Conservation (phyloP, 805 yeast species). For the Starmerella bombi region DNA sequence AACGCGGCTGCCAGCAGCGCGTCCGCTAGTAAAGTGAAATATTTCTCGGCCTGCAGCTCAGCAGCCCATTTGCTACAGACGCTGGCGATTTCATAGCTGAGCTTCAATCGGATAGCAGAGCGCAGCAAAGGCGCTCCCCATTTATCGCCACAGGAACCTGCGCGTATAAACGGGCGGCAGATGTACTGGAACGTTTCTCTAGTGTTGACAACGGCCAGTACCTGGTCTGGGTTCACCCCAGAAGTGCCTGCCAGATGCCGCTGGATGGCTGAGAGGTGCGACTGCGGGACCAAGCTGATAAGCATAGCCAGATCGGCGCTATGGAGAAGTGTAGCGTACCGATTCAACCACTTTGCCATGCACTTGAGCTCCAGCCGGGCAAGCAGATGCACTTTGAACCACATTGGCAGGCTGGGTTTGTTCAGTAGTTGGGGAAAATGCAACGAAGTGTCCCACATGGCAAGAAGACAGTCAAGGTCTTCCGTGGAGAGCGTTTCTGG, state of each 20-base stretch:
- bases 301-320: background rate
- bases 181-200: background rate
- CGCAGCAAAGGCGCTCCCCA: background rate
- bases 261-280: background rate
- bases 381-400: slow-evolving; percentile 14
- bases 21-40: slow-evolving; percentile 10
- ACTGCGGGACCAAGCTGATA: background rate
- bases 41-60: background rate
- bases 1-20: slow-evolving; percentile 23
- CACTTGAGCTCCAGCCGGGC: slow-evolving; percentile 5
- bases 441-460: background rate
- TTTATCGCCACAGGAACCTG: no score
- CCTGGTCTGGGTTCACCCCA: background rate
- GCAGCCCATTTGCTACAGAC: slow-evolving; percentile 13
- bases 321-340: slow-evolving; percentile 5
- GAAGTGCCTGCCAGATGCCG: background rate
- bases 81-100: slow-evolving; percentile 15
- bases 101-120: slow-evolving; percentile 9
- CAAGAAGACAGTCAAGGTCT: background rate
- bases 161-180: no score
- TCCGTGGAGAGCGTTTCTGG: background rate
- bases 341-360: slow-evolving; percentile 3
- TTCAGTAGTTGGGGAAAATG: slow-evolving; percentile 18
- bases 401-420: no score
- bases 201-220: background rate